Percentiles rank a stretch among this genome's conserved stretches.
phyloP scores from a whole-genome alignment of 257 asterid genomes.

The Solanum etuberosum region DNA sequence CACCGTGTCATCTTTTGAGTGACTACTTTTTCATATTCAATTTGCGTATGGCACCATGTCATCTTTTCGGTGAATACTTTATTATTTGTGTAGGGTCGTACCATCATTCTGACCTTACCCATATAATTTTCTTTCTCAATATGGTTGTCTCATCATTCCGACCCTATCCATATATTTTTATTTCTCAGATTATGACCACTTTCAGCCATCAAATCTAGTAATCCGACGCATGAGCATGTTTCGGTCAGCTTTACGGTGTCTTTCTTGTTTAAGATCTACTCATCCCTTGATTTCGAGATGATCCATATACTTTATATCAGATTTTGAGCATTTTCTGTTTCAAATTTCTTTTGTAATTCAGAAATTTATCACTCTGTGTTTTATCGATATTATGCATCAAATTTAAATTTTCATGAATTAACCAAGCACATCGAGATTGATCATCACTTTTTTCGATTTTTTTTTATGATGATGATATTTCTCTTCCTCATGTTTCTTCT shows the following conservation, averaged over 20 bases:
- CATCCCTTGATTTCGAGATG: not conserved
- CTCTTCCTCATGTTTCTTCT: not conserved
- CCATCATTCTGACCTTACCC: not conserved
- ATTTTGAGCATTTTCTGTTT: not conserved
- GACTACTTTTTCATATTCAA: not conserved
- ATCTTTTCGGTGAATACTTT: no score
- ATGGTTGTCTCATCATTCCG: not conserved
- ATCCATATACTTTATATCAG: not conserved
- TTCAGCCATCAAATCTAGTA: not conserved
- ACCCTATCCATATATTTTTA: not conserved
- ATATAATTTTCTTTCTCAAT: not conserved
- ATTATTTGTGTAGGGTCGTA: not conserved
- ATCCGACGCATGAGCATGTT: not conserved
- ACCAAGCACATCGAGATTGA: not conserved
- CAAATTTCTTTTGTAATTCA: not conserved
- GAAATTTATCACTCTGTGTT: not conserved
- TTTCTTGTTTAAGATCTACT: not conserved
- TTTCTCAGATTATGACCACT: no score
- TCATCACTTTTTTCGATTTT: no score
- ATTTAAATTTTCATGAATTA: not conserved
- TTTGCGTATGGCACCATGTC: not conserved
- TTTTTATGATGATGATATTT: not conserved
- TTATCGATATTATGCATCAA: not conserved
- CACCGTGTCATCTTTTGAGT: not conserved
- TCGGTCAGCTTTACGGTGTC: not conserved